Evolutionary conservation across 495 filamentous ascomycete genomes (phyloP), one percentile per base, ranked within the genome.

Genomic region (Xylaria telfairii): DNA sequence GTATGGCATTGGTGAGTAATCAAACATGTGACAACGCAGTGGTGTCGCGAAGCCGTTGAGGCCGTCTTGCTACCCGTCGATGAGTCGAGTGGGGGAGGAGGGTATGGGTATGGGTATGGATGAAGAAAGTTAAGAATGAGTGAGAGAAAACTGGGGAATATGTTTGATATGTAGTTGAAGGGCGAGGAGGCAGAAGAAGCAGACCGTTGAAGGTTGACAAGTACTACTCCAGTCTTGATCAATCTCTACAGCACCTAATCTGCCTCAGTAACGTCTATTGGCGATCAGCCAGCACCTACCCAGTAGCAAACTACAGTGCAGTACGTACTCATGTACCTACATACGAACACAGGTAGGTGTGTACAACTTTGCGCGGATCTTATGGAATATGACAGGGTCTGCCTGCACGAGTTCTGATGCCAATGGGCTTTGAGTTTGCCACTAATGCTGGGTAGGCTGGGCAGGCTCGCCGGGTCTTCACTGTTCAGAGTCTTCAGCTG

Each of bases 101-200:
- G 17, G 34, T 24, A 17, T 42, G 37, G 15, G 59, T 62, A 5
- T 42, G 17, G 17, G 34, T 24, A 17, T 42, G 37, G 15, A 37
- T 62, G 59, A 62, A 62, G 59, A 62, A 42, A 42, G 59, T 62
- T 42, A 6, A 62, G 17, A 62, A 62, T 15, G 37, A 42, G 34
- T 15, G 37, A 42, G 34, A 60, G 59, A 62, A 62, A 62, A 62
- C 34, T 44, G 59, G 59, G 37, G 59, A 62, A 62, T 15, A 17
- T 28, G 37, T 62, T 24, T 21, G 37, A 62, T 62, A 62, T 62
- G 59, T 62, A 62, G 30, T 37, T 21, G 37, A 61, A 61, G 37
- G 37, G 21, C 37, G 37, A 62, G 34, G 10, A 28, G 37, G 21
- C 24, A 54, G n/a, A 28, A 54, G 13, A 28, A 54, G 26, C n/a